These are phyloP conservation scores for Decorospora gaudefroyi DNA, from an alignment of 2,329 filamentous ascomycete genomes.

Conservation along the genomic window DNA sequence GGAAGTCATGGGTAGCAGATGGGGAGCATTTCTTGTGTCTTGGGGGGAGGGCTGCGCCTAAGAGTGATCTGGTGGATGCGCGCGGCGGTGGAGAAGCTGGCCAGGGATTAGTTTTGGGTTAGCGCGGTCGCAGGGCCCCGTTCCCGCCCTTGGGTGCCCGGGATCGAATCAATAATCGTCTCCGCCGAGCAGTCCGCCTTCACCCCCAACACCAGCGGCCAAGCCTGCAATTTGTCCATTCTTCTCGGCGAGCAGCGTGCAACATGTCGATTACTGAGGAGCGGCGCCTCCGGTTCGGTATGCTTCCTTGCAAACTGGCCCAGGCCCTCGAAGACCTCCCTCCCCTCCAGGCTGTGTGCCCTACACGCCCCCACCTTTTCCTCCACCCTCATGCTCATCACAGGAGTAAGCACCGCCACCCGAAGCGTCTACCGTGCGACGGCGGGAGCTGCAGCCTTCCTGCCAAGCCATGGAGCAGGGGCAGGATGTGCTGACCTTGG, in stretches of 20 bases:
- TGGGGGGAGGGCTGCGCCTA: conserved; percentile 38
- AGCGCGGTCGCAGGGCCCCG: conserved; percentile 36
- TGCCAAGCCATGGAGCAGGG: conserved; percentile 36
- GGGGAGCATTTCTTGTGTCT: conserved; percentile 38
- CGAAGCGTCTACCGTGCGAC: conserved; percentile 20
- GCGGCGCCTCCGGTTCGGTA: neutral
- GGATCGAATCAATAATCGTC: conserved; percentile 30
- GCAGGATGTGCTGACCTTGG: conserved; percentile 42
- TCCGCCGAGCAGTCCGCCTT: conserved; percentile 38
- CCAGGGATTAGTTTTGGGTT: conserved; percentile 40
- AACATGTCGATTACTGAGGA: conserved; percentile 1
- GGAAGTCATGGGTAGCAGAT: conserved; percentile 45
- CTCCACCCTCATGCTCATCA: neutral
- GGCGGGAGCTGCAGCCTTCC: conserved; percentile 32
- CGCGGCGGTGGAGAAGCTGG: conserved; percentile 34
- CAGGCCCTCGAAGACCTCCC: conserved; percentile 1
- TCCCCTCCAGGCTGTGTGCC: neutral
- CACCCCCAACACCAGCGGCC: conserved; percentile 18
- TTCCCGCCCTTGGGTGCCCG: conserved; percentile 39
- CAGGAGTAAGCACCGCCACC: too few species aligned
- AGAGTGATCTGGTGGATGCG: conserved; percentile 37
- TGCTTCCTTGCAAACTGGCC: neutral
- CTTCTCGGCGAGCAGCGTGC: conserved; percentile 7
- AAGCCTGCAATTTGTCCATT: conserved; percentile 10
- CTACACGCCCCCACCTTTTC: conserved; percentile 8